phyloP scores from a whole-genome alignment of 2,329 filamentous ascomycete genomes.

The Dothistroma septosporum region DNA sequence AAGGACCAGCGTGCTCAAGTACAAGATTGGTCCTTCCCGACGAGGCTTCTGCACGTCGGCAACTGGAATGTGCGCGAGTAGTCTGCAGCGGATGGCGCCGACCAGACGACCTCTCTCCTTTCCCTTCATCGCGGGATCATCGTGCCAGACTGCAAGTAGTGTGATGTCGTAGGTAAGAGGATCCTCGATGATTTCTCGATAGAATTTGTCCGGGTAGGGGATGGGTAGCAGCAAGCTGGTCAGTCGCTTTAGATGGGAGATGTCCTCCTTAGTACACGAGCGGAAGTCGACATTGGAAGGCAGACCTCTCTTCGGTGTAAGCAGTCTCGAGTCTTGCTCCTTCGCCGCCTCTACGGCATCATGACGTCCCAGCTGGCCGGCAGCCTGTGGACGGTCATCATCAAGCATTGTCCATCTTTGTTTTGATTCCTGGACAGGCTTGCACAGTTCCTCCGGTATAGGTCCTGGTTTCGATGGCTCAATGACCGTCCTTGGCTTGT shows the following conservation, averaged over 20 bases:
- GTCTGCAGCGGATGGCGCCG: conserved; percentile 46
- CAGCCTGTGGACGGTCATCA: background rate
- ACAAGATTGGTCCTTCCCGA: conserved; percentile 42
- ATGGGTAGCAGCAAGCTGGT: conserved; percentile 58
- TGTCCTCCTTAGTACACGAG: conserved; percentile 49
- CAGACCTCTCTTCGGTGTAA: conserved; percentile 26
- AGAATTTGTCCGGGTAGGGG: conserved; percentile 59
- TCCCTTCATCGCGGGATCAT: conserved; percentile 33
- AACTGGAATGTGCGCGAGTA: conserved; percentile 33
- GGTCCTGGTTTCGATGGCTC: conserved; percentile 17
- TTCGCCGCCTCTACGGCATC: background rate
- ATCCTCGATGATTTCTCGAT: conserved; percentile 56
- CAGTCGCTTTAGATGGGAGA: conserved; percentile 55
- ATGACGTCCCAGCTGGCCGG: background rate
- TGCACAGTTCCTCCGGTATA: background rate
- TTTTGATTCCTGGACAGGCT: background rate
- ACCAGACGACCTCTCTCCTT: conserved; percentile 38
- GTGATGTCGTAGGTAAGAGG: conserved; percentile 51
- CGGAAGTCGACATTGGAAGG: conserved; percentile 52
- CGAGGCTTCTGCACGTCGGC: background rate
- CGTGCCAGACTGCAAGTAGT: conserved; percentile 57
- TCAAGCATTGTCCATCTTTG: background rate
- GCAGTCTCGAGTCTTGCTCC: background rate
- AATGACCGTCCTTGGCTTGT: conserved; percentile 39
- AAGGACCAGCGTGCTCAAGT: conserved; percentile 59